Evolutionary conservation across 305 asterid species (phyloP).

Genomic region (Fraxinus nigra): DNA sequence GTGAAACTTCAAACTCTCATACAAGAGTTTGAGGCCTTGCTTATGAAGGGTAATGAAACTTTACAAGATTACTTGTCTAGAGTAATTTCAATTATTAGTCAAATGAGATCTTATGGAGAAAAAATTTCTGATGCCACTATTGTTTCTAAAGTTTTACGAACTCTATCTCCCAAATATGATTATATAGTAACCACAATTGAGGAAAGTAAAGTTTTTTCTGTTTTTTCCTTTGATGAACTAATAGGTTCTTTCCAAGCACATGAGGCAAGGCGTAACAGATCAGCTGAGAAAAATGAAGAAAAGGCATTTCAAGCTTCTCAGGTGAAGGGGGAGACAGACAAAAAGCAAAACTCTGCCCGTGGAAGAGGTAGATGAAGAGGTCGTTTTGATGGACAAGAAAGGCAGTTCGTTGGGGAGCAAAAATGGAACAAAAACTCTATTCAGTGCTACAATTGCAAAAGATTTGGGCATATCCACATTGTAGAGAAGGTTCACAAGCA

Average conservation of each 20-base stretch:
- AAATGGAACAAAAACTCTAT: no score
- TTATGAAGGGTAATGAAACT: neutral
- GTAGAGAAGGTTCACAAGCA: no score
- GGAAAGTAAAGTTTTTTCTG: neutral
- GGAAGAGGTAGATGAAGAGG: neutral
- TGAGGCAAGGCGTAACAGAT: neutral
- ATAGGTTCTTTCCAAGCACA: constrained; percentile 7
- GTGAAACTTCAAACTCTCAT: neutral
- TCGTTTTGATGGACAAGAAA: no score
- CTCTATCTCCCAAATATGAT: neutral
- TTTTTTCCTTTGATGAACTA: neutral
- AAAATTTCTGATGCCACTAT: no score
- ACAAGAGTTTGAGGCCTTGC: neutral
- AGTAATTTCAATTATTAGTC: no score
- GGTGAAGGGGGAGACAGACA: neutral
- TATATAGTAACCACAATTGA: constrained; percentile 6
- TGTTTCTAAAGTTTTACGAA: no score
- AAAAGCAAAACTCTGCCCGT: neutral
- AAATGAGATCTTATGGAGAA: no score
- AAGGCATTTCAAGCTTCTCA: constrained; percentile 6
- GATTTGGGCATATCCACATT: no score
- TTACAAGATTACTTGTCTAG: neutral
- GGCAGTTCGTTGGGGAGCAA: no score
- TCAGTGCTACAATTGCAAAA: no score
- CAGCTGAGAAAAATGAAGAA: neutral